Evolutionary conservation across 768 basidiomycete genomes (phyloP).

Genomic region (Suillus bovinus): DNA sequence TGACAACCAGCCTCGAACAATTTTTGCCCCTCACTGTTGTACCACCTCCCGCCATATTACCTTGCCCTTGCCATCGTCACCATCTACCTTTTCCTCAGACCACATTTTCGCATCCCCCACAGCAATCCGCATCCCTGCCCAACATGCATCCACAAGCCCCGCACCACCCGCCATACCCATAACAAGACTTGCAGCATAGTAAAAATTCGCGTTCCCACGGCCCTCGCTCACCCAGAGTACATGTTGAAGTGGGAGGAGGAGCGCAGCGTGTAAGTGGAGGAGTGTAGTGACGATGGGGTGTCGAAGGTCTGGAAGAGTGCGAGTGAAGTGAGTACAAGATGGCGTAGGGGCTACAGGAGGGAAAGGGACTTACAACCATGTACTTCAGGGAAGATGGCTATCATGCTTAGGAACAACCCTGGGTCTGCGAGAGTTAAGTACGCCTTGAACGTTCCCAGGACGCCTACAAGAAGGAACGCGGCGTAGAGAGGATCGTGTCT

Average conservation of each 20-base stretch:
- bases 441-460: constrained; percentile 84
- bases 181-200: constrained; percentile 93
- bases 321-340: background rate
- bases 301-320: constrained; percentile 62
- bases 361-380: constrained; percentile 63
- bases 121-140: constrained; percentile 79
- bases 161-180: constrained; percentile 87
- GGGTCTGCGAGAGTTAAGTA: constrained; percentile 92
- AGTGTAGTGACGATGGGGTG: constrained; percentile 83
- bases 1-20: background rate
- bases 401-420: constrained; percentile 81
- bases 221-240: constrained; percentile 90
- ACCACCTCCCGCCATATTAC: constrained; percentile 24
- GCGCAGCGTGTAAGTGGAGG: constrained; percentile 79
- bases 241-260: constrained; percentile 89
- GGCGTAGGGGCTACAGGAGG: background rate
- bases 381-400: constrained; percentile 80
- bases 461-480: constrained; percentile 69
- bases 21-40: constrained; percentile 21
- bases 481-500: constrained; percentile 89
- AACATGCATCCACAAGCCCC: constrained; percentile 78
- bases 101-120: constrained; percentile 54
- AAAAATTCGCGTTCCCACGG: constrained; percentile 97
- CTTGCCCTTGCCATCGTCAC: constrained; percentile 26
- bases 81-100: constrained; percentile 39